A percentile compares a stretch with the other conserved stretches of the same genome.
These are phyloP conservation scores for Cladophialophora psammophila DNA, from an alignment of 2,329 filamentous ascomycete genomes.

Conservation along the genomic window DNA sequence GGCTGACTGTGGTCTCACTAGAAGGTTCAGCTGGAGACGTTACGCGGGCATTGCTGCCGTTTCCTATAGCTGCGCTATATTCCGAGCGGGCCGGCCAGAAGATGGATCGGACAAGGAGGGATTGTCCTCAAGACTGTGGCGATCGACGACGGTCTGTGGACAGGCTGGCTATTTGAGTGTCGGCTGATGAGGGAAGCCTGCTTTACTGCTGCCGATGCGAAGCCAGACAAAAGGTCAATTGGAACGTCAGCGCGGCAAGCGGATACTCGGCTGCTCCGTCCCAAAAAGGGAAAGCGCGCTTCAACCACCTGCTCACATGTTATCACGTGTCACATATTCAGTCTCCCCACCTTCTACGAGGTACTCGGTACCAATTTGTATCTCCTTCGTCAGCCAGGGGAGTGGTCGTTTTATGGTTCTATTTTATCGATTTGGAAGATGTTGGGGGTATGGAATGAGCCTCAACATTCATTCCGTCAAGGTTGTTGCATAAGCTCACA, in stretches of 20 bases:
- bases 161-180: not conserved
- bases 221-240: slow-evolving; percentile 10
- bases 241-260: slow-evolving; percentile 4
- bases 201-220: slow-evolving; percentile 16
- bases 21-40: not conserved
- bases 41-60: slow-evolving; percentile 4
- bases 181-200: slow-evolving; percentile 14
- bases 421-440: not conserved
- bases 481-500: not conserved
- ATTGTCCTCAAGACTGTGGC: not conserved
- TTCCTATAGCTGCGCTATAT: not conserved
- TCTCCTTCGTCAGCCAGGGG: not conserved
- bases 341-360: not conserved
- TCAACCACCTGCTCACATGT: not conserved
- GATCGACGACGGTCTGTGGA: slow-evolving; percentile 4
- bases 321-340: not conserved
- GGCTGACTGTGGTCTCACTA: slow-evolving; percentile 2
- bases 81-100: not conserved
- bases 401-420: not conserved
- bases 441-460: not conserved
- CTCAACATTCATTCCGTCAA: not conserved
- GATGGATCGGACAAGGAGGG: not conserved
- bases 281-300: not conserved
- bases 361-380: too few species aligned
- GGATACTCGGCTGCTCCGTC: slow-evolving; percentile 5